A percentile compares a stretch with the other conserved stretches of the same genome.
Evolutionary conservation across 2,329 filamentous ascomycete species (phyloP).

Genomic region (Colletotrichum endophyticum): DNA sequence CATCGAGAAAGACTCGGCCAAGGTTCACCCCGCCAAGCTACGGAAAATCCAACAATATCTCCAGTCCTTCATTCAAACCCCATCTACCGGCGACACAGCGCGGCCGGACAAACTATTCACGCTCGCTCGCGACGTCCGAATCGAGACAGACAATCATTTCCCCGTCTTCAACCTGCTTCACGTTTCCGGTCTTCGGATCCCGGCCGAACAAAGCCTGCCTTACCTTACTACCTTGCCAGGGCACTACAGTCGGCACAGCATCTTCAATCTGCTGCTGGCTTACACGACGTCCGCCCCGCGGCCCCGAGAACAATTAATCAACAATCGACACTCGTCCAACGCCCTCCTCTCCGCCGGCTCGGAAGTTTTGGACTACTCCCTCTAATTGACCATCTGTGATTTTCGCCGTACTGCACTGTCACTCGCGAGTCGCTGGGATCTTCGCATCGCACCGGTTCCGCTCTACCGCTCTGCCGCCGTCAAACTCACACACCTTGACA

Average conservation of each 20-base stretch:
- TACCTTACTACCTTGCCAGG: too few species aligned
- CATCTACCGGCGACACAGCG: not conserved
- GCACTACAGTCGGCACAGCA: not conserved
- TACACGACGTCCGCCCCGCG: not conserved
- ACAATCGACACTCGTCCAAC: constrained; percentile 14
- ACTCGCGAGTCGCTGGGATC: not conserved
- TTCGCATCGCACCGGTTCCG: not conserved
- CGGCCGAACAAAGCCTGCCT: constrained; percentile 10
- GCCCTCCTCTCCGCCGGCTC: constrained; percentile 13
- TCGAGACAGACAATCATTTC: not conserved
- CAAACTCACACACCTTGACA: not conserved
- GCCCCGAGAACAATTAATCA: constrained; percentile 4
- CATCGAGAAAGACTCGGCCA: not conserved
- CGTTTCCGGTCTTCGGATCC: constrained; percentile 13
- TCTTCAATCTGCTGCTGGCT: not conserved
- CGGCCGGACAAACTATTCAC: constrained; percentile 1
- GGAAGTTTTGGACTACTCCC: not conserved
- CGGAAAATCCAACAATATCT: not conserved
- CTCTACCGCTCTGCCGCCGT: constrained; percentile 11
- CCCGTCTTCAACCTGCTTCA: constrained; percentile 12
- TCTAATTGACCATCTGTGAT: not conserved
- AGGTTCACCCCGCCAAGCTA: not conserved
- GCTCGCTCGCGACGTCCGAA: not conserved
- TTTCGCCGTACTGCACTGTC: not conserved
- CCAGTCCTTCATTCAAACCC: not conserved